Percentiles rank a stretch among this genome's conserved stretches.
Conservation (phyloP, 805 yeast genomes). For the Starmerella scarabaei region DNA sequence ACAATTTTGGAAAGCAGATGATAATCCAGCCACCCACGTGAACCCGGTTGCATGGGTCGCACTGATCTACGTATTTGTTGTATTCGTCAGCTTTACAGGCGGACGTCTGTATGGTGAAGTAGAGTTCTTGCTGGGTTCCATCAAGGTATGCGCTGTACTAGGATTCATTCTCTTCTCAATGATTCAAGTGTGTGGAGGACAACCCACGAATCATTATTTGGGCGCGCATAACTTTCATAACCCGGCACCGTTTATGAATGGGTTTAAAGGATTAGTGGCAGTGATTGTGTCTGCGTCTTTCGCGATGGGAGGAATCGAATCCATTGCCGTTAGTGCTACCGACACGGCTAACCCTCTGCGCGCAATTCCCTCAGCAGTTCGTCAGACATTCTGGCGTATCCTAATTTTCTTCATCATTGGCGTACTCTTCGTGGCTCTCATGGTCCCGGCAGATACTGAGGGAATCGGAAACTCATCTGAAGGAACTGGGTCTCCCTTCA, state of each 20-base stretch:
- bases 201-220: constrained; percentile 42
- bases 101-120: constrained; percentile 55
- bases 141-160: constrained; percentile 45
- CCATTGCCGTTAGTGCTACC: constrained; percentile 61
- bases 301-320: constrained; percentile 62
- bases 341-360: constrained; percentile 57
- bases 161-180: constrained; percentile 53
- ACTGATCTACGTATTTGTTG: constrained; percentile 39
- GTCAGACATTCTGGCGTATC: constrained; percentile 74
- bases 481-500: constrained; percentile 63
- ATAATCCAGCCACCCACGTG: constrained; percentile 25
- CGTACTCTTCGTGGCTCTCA: constrained; percentile 44
- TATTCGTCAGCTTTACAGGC: constrained; percentile 41
- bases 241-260: constrained; percentile 51
- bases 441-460: constrained; percentile 48
- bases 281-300: constrained; percentile 55
- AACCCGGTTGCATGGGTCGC: constrained; percentile 46
- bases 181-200: constrained; percentile 41
- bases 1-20: constrained; percentile 42
- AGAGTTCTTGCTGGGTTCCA: constrained; percentile 44
- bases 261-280: constrained; percentile 48
- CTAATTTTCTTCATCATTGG: constrained; percentile 53
- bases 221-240: constrained; percentile 49
- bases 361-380: constrained; percentile 57
- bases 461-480: constrained; percentile 35